phyloP scores from a whole-genome alignment of 129 eudicot species.

The Arctium minus region DNA sequence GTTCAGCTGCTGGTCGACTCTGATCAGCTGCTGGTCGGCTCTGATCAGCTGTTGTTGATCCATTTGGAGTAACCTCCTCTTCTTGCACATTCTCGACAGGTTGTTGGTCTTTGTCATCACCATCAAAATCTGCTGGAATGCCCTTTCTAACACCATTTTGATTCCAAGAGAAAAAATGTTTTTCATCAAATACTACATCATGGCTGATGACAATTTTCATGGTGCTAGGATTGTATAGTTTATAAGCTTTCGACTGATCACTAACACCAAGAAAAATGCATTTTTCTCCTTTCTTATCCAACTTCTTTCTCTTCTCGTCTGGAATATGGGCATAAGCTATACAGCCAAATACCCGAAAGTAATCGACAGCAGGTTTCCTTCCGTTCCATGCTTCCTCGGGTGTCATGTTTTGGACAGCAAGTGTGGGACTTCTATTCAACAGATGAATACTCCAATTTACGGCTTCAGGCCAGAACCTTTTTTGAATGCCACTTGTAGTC shows the following conservation, averaged over 20 bases:
- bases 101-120: not conserved
- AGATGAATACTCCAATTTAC: not conserved
- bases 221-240: too few relatives aligned
- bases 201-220: not conserved
- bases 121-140: not conserved
- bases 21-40: too few relatives aligned
- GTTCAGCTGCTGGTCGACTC: too few relatives aligned
- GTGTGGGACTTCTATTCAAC: not conserved
- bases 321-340: not conserved
- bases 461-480: not conserved
- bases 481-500: not conserved
- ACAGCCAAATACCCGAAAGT: not conserved
- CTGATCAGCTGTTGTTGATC: not conserved
- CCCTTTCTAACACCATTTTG: not conserved
- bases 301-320: not conserved
- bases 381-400: not conserved
- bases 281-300: not conserved
- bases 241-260: not conserved
- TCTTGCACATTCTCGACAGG: not conserved
- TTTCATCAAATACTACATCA: conserved; percentile 11
- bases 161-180: not conserved
- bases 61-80: not conserved
- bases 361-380: not conserved
- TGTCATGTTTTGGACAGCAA: not conserved
- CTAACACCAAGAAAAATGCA: conserved; percentile 13